These are phyloP conservation scores for Scopulariopsis brevicaulis DNA, from an alignment of 2,329 filamentous ascomycete species.

Conservation along the genomic window DNA sequence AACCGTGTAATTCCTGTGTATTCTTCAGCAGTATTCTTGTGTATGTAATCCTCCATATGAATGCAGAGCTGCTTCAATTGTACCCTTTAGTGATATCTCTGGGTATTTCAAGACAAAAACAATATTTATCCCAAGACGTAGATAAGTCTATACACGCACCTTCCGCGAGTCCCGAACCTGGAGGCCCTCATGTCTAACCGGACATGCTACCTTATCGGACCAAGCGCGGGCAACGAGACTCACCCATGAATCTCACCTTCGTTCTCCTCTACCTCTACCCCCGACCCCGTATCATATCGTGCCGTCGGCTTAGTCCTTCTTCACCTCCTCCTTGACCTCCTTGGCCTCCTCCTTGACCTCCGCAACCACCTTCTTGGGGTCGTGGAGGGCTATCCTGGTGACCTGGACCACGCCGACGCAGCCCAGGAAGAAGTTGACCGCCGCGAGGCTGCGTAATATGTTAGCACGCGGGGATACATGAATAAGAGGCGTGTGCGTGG, in stretches of 20 bases:
- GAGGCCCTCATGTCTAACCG: not conserved
- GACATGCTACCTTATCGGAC: not conserved
- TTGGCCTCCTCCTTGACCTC: slow-evolving; percentile 28
- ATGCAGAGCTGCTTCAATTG: not conserved
- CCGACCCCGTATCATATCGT: not conserved
- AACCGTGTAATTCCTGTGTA: not conserved
- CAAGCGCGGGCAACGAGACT: not conserved
- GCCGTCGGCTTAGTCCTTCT: not conserved
- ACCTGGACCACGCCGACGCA: slow-evolving; percentile 77
- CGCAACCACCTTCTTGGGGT: slow-evolving; percentile 42
- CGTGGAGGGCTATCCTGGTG: slow-evolving; percentile 60
- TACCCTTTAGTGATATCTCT: not conserved
- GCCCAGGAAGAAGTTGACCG: slow-evolving; percentile 97
- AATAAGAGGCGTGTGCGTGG: not conserved
- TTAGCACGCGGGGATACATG: slow-evolving; percentile 2
- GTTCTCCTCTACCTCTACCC: not conserved
- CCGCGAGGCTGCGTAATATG: slow-evolving; percentile 53
- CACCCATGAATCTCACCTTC: no score
- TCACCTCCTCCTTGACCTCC: slow-evolving; percentile 11
- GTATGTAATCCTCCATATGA: not conserved
- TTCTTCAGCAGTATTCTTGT: not conserved
- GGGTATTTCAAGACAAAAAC: not conserved
- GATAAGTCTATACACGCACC: not conserved
- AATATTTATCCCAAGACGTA: not conserved
- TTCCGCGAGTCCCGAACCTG: not conserved